Evolutionary conservation across 208 protist species (phyloP), one percentile per base, ranked within the genome.

Genomic region (Trypanosomatidae sp.): DNA sequence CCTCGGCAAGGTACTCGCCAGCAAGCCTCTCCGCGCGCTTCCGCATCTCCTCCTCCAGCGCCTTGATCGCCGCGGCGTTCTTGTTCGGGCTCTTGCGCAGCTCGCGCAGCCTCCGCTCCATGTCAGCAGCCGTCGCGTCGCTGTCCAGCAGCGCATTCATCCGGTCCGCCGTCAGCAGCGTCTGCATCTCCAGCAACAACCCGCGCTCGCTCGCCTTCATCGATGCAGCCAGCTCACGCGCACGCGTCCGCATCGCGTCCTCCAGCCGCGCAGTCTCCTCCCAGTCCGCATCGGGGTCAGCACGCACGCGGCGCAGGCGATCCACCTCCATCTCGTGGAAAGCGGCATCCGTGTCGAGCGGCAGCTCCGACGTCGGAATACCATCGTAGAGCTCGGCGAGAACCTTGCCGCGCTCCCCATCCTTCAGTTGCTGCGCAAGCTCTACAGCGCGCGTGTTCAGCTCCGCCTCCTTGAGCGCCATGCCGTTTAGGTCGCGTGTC

Each of bases 391-490:
- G 47, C 49, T 71, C 62, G 53, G 85, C 79, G 7, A 89, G 70
- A 69, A 86, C 87, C 74, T 87, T 81, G 50, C 60, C 49, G 22
- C 84, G 83, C 79, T 93, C 89, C 33, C 83, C 68, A 15, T 69
- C 55, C 30, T 87, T 77, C 59, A 89, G 81, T 49, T 83, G 74
- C 56, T 83, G 64, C 13, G 86, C 89, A 33, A 95, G 59, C 64
- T 86, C 83, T 10, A 80, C 64, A 1, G 77, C 83, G 55, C 82
- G 85, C 36, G 88, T 66, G 62, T 91, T 90, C 36, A 90, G 75
- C 33, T 81, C 36, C 15, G 82, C 67, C 69, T 93, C 85, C 3
- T 89, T 60, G 15, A 80, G 71, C 52, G 77, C 69, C 66, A 90
- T 85, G 62, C 77, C 62, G 10, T 70, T 50, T 8, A 66, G 69